Percentiles rank a stretch among this genome's conserved stretches.
These are phyloP conservation scores for Rhododendron henanense DNA, from an alignment of 148 eudicot genomes.

Conservation along the genomic window DNA sequence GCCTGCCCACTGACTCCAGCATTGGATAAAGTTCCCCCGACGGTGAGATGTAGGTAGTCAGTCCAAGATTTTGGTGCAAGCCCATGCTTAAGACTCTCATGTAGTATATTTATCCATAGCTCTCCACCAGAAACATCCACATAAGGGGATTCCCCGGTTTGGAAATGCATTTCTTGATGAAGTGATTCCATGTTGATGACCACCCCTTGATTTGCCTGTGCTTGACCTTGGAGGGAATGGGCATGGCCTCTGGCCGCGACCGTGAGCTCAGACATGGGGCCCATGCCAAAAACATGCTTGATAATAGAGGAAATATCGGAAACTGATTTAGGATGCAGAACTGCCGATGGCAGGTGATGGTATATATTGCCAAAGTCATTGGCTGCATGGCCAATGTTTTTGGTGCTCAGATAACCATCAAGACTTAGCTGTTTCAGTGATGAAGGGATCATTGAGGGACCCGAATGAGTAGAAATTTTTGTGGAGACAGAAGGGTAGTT, in stretches of 20 bases:
- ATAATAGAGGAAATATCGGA: slow-evolving; percentile 64
- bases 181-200: slow-evolving; percentile 88
- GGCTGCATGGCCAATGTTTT: slow-evolving; percentile 47
- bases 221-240: slow-evolving; percentile 89
- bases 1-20: slow-evolving; percentile 98
- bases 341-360: slow-evolving; percentile 55
- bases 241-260: slow-evolving; percentile 93
- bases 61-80: slow-evolving; percentile 93
- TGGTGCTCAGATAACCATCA: slow-evolving; percentile 49
- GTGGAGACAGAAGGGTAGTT: slow-evolving; percentile 50
- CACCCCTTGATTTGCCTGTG: slow-evolving; percentile 69
- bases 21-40: slow-evolving; percentile 93
- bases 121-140: slow-evolving; percentile 88
- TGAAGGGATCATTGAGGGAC: slow-evolving; percentile 26
- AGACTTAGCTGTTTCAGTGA: slow-evolving; percentile 36
- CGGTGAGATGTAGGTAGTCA: slow-evolving; percentile 88
- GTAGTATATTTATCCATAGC: slow-evolving; percentile 82
- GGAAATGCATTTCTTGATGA: slow-evolving; percentile 46
- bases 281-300: slow-evolving; percentile 58
- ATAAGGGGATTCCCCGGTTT: slow-evolving; percentile 47
- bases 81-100: slow-evolving; percentile 72
- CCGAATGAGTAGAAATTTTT: slow-evolving; percentile 13
- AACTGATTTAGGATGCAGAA: slow-evolving; percentile 70
- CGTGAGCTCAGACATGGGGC: slow-evolving; percentile 51
- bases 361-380: slow-evolving; percentile 74